Conservation (phyloP, 1,284 basidiomycete species). For the Phaffia rhodozyma region DNA sequence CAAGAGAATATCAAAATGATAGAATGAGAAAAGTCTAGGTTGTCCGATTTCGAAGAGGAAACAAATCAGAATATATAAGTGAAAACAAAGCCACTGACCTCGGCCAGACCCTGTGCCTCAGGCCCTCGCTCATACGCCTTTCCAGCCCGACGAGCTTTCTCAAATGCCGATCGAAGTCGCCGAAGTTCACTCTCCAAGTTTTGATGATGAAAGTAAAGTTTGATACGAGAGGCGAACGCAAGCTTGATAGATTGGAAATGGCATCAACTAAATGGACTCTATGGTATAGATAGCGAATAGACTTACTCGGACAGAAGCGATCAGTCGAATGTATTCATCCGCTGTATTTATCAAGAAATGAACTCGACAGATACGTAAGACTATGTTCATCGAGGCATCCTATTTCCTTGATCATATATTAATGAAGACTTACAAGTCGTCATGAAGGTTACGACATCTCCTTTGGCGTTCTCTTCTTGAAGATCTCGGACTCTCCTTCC, state of each 20-base stretch:
- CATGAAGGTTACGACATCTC: slow-evolving; percentile 64
- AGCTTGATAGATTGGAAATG: slow-evolving; percentile 39
- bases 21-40: not conserved
- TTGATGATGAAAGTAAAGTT: slow-evolving; percentile 70
- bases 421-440: slow-evolving; percentile 46
- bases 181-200: slow-evolving; percentile 60
- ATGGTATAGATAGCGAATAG: not conserved
- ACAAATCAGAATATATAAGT: not conserved
- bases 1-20: not conserved
- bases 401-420: not conserved
- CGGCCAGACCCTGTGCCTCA: slow-evolving; percentile 62
- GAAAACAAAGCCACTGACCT: slow-evolving; percentile 41
- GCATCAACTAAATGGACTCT: not conserved
- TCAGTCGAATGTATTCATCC: slow-evolving; percentile 86
- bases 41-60: slow-evolving; percentile 11
- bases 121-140: slow-evolving; percentile 53
- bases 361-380: not conserved
- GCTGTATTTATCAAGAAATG: slow-evolving; percentile 35
- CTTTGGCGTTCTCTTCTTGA: slow-evolving; percentile 58
- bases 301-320: slow-evolving; percentile 73
- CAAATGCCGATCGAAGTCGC: slow-evolving; percentile 60
- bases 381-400: no score
- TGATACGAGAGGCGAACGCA: slow-evolving; percentile 74
- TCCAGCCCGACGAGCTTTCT: slow-evolving; percentile 64
- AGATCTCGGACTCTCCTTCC: slow-evolving; percentile 56